phyloP scores from a whole-genome alignment of 768 basidiomycete genomes.

The Xerocomellus intermedius region DNA sequence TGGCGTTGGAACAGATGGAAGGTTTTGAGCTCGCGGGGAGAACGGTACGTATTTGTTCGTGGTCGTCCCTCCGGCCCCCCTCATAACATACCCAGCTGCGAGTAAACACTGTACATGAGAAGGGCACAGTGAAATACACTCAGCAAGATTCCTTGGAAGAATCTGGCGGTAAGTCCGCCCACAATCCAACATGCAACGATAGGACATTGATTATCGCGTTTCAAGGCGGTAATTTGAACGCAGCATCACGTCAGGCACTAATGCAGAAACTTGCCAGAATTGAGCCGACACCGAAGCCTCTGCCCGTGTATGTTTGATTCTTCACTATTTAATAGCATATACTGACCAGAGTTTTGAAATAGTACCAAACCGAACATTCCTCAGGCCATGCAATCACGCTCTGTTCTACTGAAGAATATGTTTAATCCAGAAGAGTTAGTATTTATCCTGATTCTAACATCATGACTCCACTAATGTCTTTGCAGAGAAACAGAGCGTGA shows the following conservation, averaged over 20 bases:
- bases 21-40: slow-evolving; percentile 97
- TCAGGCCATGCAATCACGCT: slow-evolving; percentile 84
- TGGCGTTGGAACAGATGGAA: slow-evolving; percentile 99
- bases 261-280: slow-evolving; percentile 99
- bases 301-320: slow-evolving; percentile 53
- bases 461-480: slow-evolving; percentile 5
- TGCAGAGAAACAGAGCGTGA: slow-evolving; percentile 89
- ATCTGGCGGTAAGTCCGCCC: slow-evolving; percentile 62
- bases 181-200: neutral
- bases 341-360: slow-evolving; percentile 15
- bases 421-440: slow-evolving; percentile 95
- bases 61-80: slow-evolving; percentile 14
- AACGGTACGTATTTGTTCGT: slow-evolving; percentile 50
- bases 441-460: slow-evolving; percentile 1
- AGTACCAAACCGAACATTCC: slow-evolving; percentile 80
- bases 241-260: slow-evolving; percentile 96
- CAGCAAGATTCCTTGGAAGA: slow-evolving; percentile 85
- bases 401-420: slow-evolving; percentile 90
- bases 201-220: slow-evolving; percentile 9
- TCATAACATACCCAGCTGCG: slow-evolving; percentile 52
- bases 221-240: slow-evolving; percentile 94
- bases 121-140: slow-evolving; percentile 74
- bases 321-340: neutral
- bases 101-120: slow-evolving; percentile 91
- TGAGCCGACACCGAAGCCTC: slow-evolving; percentile 60